Base-by-base conservation (phyloP, 345 rosid genomes). In the Linum usitatissimum region DNA sequence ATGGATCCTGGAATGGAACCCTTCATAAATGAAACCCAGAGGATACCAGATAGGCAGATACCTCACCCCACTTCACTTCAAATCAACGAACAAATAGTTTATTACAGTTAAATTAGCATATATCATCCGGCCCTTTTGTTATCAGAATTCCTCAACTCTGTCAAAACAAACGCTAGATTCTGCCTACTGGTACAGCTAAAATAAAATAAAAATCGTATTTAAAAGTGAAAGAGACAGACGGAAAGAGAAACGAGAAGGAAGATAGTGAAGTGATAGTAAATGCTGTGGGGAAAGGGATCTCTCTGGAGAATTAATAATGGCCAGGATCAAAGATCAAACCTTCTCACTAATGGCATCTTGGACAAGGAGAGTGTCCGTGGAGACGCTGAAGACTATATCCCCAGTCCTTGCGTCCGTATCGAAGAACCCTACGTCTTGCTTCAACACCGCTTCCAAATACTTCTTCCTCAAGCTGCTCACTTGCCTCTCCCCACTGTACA, bases 271-370 rank as follows among this genome's bases (percentile, higher is more conserved):
- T 14, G 38, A 61, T 45, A 45, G 38, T 68, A 56, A 20, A 71
- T 51, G 13, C 40, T n/a, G 59, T 45, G 51, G 51, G 51, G 51
- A 45, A 0, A 45, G 51, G 51, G 51, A 45, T 45, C 48, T 40
- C 10, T 6, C 15, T 10, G 51, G 14, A 15, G 51, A 15, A 45
- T 7, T 45, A 45, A 45, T 45, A 45, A 45, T 68, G 58, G 17
- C 17, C 18, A 67, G 8, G 38, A 30, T 1, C 9, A 30, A 63
- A 39, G 53, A 45, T 39, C 39, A 36, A 56, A 92, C 98, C 97
- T 93, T 93, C 73, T 93, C 97, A 60, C 99, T 90, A 66, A 93
- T 93, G 81, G 99, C 99, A 70, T 93, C 99, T 88, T 93, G 99
- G 67, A 93, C 97, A 45, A 93, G 97, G 67, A 93, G 88, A 61